Evolutionary conservation across 176 grass and related monocot species (phyloP).

Genomic region (Tuctoria greenei): DNA sequence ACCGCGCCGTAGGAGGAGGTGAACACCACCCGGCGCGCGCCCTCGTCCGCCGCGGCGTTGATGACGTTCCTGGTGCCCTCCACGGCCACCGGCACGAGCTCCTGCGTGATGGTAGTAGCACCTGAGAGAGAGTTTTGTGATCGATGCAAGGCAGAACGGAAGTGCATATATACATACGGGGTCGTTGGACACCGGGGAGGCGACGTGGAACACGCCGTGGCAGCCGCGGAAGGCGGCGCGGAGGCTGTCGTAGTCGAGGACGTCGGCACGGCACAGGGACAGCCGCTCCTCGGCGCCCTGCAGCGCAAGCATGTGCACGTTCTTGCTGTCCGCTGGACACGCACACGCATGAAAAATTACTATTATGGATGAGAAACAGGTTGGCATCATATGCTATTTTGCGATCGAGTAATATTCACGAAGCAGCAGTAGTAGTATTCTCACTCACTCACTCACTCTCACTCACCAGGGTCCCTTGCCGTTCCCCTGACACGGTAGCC

Average conservation of each 20-base stretch:
- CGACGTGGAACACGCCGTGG: conserved; percentile 58
- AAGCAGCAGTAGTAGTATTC: too few species aligned
- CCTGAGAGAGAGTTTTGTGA: background rate
- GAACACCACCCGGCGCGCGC: conserved; percentile 35
- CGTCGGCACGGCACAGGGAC: conserved; percentile 48
- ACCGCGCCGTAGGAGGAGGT: conserved; percentile 56
- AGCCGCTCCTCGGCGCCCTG: conserved; percentile 41
- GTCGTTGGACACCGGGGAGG: conserved; percentile 45
- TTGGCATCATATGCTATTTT: too few species aligned
- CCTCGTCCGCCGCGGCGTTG: conserved; percentile 35
- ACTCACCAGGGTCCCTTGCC: conserved; percentile 40
- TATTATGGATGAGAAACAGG: too few species aligned
- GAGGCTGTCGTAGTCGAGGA: conserved; percentile 31
- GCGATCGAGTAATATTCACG: too few species aligned
- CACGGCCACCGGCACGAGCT: conserved; percentile 40
- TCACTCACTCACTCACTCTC: too few species aligned
- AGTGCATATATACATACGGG: conserved; percentile 1
- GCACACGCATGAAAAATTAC: too few species aligned
- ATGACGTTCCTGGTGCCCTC: conserved; percentile 50
- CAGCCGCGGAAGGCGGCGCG: conserved; percentile 44
- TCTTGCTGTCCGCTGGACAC: conserved; percentile 34
- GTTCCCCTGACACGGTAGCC: conserved; percentile 62
- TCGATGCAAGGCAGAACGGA: too few species aligned
- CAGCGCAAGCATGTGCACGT: conserved; percentile 27
- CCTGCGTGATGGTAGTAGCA: conserved; percentile 5